Base-by-base conservation (phyloP, 768 basidiomycete species). In the Psilocybe subaeruginosa region DNA sequence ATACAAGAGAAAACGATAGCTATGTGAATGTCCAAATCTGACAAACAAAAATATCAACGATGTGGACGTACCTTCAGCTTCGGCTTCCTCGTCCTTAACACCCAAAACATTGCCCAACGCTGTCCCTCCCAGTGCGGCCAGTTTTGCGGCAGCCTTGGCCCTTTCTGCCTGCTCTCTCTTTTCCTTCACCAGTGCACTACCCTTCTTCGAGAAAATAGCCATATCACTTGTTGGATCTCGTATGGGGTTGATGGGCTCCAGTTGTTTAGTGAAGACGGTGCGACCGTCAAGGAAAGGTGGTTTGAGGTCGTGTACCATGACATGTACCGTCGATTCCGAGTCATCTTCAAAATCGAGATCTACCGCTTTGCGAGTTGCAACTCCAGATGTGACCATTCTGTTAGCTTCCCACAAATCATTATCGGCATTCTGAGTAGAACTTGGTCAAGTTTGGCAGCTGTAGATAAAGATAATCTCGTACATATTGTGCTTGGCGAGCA, bases 381-480 rank as follows among this genome's bases (percentile, higher is more conserved):
- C 91, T 69, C 97, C 97, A 2, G 97, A 99, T 0, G 93, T 94
- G 8, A 94, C 80, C 91, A 99, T 96, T 70, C 97, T 92, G 71
- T 99, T 99, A 7, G 92, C 92, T 79, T 99, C 97, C 97, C 97
- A 99, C 9, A 97, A 78, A 69, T 99, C 97, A 69, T 97, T 99
- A 74, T 99, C 97, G 23, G 94, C 94, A 68, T 99, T 98, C 93
- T 96, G 70, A 3, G 61, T 17, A 5, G 46, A 64, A 8, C 35
- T 68, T 23, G 17, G 2, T 11, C 9, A n/a, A 52, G 23, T 41
- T 51, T 35, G 33, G 11, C 33, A 35, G 7, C 17, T 29, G 8
- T 39, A 46, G 14, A 56, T 37, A 47, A 37, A 16, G 14, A 54
- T 45, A 3, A 1, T 17, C 4, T 79, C 92, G 68, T 67, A 95